A percentile compares a stretch with the other conserved stretches of the same genome.
Evolutionary conservation across 495 filamentous ascomycete genomes (phyloP).

Genomic region (Rhypophila decipiens): DNA sequence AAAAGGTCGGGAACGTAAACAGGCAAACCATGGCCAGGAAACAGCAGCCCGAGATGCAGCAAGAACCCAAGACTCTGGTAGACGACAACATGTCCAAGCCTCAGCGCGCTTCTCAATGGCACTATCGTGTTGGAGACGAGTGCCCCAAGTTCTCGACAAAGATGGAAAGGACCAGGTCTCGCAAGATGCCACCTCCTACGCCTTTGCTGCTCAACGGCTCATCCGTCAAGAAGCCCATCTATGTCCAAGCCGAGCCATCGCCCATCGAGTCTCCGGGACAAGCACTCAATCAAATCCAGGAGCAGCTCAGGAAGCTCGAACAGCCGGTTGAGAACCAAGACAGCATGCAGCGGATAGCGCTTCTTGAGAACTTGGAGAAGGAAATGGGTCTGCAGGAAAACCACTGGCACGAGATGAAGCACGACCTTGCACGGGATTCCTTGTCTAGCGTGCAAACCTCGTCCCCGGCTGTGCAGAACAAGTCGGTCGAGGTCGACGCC

Average conservation of each 20-base stretch:
- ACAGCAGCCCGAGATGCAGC: not conserved
- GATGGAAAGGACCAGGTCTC: slow-evolving; percentile 27
- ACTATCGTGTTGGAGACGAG: slow-evolving; percentile 46
- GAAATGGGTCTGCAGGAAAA: slow-evolving; percentile 48
- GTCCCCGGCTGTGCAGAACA: slow-evolving; percentile 14
- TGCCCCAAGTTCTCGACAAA: slow-evolving; percentile 48
- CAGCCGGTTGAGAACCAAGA: slow-evolving; percentile 23
- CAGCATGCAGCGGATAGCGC: slow-evolving; percentile 28
- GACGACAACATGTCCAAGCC: slow-evolving; percentile 1
- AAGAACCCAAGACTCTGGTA: slow-evolving; percentile 3
- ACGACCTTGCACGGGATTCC: slow-evolving; percentile 41
- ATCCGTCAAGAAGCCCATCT: slow-evolving; percentile 24
- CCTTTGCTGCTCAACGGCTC: slow-evolving; percentile 37
- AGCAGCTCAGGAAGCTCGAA: slow-evolving; percentile 41
- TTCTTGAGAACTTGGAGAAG: slow-evolving; percentile 46
- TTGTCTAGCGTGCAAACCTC: slow-evolving; percentile 36
- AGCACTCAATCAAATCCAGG: slow-evolving; percentile 44
- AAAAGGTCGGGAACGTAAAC: not conserved
- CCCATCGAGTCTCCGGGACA: slow-evolving; percentile 43
- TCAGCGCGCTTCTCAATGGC: slow-evolving; percentile 31
- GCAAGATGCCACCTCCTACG: slow-evolving; percentile 43
- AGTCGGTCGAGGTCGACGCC: slow-evolving; percentile 15
- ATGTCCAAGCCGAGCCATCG: slow-evolving; percentile 37
- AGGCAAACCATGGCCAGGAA: not conserved
- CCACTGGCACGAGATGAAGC: slow-evolving; percentile 44